Evolutionary conservation across 208 protist genomes (phyloP), one percentile per base, ranked within the genome.

Genomic region (Trypanosoma scelopori): DNA sequence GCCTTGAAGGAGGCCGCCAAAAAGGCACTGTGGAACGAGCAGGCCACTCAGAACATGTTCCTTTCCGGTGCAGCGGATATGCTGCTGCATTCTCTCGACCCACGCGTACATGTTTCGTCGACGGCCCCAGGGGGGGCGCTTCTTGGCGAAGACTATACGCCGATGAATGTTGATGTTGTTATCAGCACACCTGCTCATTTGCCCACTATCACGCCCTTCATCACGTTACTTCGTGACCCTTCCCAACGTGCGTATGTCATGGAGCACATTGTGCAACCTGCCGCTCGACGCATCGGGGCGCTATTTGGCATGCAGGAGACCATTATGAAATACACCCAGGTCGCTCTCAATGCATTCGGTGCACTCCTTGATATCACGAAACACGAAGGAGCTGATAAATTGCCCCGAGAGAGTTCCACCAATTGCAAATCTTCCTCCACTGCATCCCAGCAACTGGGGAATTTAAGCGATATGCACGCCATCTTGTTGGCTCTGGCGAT

Each of bases 1-100:
- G 23, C 30, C 64, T 35, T 70, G 63, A 41, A 64, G 55, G 63
- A 74, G 43, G 52, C 49, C 46, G 52, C 61, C 20, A 69, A 63
- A 1, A 52, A 63, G 9, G 79, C 79, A 12, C 71, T 79, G 47
- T 85, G 73, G 79, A 80, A 76, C 57, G 42, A 61, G 46, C 57
- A 55, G 6, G 35, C 16, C 2, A 69, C 35, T 9, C 37, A 49
- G 7, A 85, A 84, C 64, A 37, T 39, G 4, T 59, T 76, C 5
- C 39, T 89, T 25, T 71, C 74, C 15, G 71, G 63, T 27, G 79
- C 83, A 18, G 64, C 85, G 6, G 79, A 83, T 22, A 62, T 85
- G 47, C 64, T 85, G 12, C 55, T 89, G 18, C 78, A 85, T 68
- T 55, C 72, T 47, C 25, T 85, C 18, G 55, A 76, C 42, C 69